Conservation (phyloP, 805 yeast genomes). For the Kockiozyma suomiensis region DNA sequence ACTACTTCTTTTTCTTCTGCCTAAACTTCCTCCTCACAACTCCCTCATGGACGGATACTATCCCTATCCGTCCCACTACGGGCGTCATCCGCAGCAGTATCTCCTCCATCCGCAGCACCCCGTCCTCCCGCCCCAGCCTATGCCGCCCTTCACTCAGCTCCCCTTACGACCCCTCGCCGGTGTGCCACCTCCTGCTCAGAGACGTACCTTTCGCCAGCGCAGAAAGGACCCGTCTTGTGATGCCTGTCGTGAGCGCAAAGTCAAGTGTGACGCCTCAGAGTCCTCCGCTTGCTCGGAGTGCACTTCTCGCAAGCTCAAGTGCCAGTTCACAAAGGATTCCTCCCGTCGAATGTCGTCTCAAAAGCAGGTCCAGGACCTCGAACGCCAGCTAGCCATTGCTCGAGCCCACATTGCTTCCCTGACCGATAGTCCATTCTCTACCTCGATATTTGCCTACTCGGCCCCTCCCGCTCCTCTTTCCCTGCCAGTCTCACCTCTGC, state of each 20-base stretch:
- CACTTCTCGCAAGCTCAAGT: slow-evolving; percentile 37
- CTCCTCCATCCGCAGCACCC: neutral
- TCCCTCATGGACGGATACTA: slow-evolving; percentile 6
- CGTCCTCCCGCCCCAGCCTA: neutral
- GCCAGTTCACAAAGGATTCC: slow-evolving; percentile 40
- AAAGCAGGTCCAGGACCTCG: slow-evolving; percentile 31
- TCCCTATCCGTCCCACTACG: neutral
- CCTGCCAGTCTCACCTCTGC: slow-evolving; percentile 3
- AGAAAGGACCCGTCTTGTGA: slow-evolving; percentile 42
- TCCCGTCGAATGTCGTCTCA: slow-evolving; percentile 38
- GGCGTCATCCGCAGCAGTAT: slow-evolving; percentile 13
- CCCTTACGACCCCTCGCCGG: slow-evolving; percentile 15
- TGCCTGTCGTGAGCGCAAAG: slow-evolving; percentile 41
- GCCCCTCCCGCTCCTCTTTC: slow-evolving; percentile 8
- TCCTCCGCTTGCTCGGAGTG: slow-evolving; percentile 40
- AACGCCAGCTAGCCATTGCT: slow-evolving; percentile 30
- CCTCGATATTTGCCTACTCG: neutral
- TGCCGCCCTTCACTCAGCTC: slow-evolving; percentile 4
- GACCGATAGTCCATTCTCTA: neutral
- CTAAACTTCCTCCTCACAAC: neutral
- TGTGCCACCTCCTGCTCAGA: too few species aligned
- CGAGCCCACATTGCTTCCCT: slow-evolving; percentile 29
- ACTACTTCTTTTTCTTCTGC: neutral
- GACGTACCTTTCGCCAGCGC: slow-evolving; percentile 40
- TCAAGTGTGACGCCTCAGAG: slow-evolving; percentile 42